A percentile compares a stretch with the other conserved stretches of the same genome.
Evolutionary conservation across 106 monocot species (phyloP).

Genomic region (Ottelia alismoides): DNA sequence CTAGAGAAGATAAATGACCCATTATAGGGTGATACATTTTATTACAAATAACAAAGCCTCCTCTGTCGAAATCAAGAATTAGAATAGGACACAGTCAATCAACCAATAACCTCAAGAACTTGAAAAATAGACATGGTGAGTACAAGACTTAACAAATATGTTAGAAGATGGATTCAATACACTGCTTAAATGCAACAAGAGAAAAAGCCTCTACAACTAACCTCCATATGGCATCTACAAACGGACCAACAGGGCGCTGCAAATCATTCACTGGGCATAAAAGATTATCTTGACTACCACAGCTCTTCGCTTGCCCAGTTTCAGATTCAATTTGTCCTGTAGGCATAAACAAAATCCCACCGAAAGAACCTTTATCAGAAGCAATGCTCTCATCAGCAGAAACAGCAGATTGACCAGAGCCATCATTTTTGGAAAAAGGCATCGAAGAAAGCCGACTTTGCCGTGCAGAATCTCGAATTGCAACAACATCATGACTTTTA

Average conservation of each 20-base stretch:
- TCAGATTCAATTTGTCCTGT: not conserved
- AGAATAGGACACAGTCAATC: no score
- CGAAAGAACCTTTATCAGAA: not conserved
- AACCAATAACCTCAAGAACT: no score
- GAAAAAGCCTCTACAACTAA: not conserved
- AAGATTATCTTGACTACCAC: no score
- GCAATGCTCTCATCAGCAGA: not conserved
- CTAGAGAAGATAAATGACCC: constrained; percentile 6
- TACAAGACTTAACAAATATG: not conserved
- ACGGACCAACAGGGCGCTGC: not conserved
- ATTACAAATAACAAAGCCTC: not conserved
- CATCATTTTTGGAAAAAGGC: no score
- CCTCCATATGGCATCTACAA: constrained; percentile 6
- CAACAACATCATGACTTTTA: no score
- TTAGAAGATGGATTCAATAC: no score
- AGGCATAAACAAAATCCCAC: not conserved
- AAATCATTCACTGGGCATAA: no score
- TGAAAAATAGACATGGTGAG: not conserved
- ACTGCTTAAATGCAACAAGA: not conserved
- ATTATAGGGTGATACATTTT: not conserved
- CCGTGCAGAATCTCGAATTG: no score
- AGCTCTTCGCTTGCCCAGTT: not conserved
- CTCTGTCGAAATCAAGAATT: constrained; percentile 1
- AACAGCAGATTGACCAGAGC: not conserved
- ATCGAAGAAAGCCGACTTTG: no score